Evolutionary conservation across 768 basidiomycete species (phyloP).

Genomic region (Lanmaoa pseudosensibilis): DNA sequence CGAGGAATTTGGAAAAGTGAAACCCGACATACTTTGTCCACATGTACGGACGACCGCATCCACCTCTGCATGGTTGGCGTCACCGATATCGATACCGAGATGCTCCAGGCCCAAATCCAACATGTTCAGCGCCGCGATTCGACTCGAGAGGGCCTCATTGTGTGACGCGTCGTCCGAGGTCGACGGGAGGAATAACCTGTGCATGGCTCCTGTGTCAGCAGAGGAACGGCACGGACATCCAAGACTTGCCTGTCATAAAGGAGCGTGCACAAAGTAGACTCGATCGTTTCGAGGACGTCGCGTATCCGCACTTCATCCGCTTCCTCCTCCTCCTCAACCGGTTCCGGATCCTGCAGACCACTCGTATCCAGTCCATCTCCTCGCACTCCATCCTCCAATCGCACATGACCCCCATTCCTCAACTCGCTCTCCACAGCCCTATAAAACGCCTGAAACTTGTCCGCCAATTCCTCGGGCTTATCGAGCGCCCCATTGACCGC

Average conservation of each 20-base stretch:
- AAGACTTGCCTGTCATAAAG: conserved; percentile 78
- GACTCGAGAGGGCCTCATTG: conserved; percentile 85
- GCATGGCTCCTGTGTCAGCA: neutral
- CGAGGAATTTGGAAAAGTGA: conserved; percentile 13
- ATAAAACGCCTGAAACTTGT: conserved; percentile 74
- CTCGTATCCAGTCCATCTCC: conserved; percentile 6
- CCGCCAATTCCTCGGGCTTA: conserved; percentile 50
- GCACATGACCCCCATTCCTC: conserved; percentile 26
- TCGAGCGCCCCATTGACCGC: conserved; percentile 43
- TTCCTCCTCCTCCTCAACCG: conserved; percentile 26
- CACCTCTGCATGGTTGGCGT: conserved; percentile 46
- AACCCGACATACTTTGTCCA: conserved; percentile 65
- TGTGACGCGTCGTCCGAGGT: conserved; percentile 79
- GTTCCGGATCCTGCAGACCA: conserved; percentile 17
- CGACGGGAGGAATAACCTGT: conserved; percentile 75
- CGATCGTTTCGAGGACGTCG: conserved; percentile 70
- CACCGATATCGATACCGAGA: conserved; percentile 79
- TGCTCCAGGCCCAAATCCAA: conserved; percentile 87
- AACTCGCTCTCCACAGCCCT: conserved; percentile 64
- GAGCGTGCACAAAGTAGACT: conserved; percentile 63
- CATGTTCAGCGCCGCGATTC: conserved; percentile 89
- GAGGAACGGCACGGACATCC: neutral
- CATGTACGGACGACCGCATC: conserved; percentile 68
- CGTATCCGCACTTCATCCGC: conserved; percentile 47
- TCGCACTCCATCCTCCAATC: conserved; percentile 3